Evolutionary conservation across 2,329 filamentous ascomycete genomes (phyloP), one percentile per base, ranked within the genome.

Genomic region (Colletotrichum musae): DNA sequence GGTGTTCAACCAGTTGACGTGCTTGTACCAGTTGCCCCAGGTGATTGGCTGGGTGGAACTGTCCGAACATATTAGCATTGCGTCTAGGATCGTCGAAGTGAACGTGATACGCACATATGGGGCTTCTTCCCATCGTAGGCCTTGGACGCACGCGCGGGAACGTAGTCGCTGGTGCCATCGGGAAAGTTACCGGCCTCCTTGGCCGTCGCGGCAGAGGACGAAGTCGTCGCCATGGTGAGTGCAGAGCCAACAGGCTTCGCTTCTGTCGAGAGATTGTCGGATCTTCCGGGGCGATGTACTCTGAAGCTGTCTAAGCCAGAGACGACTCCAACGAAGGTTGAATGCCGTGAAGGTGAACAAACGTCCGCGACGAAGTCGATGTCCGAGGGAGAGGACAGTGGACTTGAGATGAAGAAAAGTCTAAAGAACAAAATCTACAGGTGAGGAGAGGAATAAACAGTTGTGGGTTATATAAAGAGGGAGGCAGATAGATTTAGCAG

Each of bases 1-100:
- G 72, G 93, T 91, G 81, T 97, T 97, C 74, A 97, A 87, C 94
- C 94, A 97, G 87, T 97, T 94, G 85, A 97, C 88, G 79, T 97
- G 94, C 84, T 95, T 92, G 84, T 94, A 91, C 93, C 93, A 96
- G 85, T 97, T 97, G 76, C 86, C 84, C 81, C 86, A 87, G 70
- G 93, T 97, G 75, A 97, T 91, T 67, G 93, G 92, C 72, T 89
- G 89, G 73, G 97, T 94, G 73, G 93, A 90, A 82, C 67, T 70
- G 36, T 48, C 26, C 9, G 10, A 26, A 2, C 4, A 26, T 1
- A 2, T 70, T 26, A 70, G 57, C 24, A 18, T 6, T 13, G 12
- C 7, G 39, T 5, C 1, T 0, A 26, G 15, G 15, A 43, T 28
- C 28, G 7, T 13, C 10, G 16, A 5, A 6, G 45, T 24, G 13